Base-by-base conservation (phyloP, 331 rosid species). In the Malus hybrid region DNA sequence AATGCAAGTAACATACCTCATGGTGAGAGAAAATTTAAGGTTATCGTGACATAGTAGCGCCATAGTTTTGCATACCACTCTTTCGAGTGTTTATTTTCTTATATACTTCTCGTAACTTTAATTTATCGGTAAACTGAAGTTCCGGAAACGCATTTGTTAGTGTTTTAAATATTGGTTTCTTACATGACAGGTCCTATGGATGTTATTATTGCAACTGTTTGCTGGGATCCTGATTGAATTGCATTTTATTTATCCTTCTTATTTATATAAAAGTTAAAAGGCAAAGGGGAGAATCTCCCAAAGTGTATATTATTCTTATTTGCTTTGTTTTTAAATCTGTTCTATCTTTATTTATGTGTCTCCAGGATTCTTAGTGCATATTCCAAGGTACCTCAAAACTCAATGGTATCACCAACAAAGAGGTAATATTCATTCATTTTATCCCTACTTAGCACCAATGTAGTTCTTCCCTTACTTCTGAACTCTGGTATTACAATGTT, bases 301-400 rank as follows among this genome's bases (percentile, higher is more conserved):
- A 18, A 59, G 5, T 39, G 7, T 63, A 13, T 42, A 5, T n/a
- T 36, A 67, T 19, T 12, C 18, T 61, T 39, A 10, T 13, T 46
- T 67, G 12, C 46, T 20, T 67, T 36, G 29, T 67, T 62, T 62
- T 27, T 29, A n/a, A 74, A 44, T 44, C 27, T 2, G 19, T 62
- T 62, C 11, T 24, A 27, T 59, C 68, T 24, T 6, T 39, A 48
- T 61, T 55, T 16, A 24, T 31, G 5, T 0, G 18, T 24, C n/a
- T 74, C 31, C 63, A 94, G 99, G 87, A 91, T 90, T 80, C 92
- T 94, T 56, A 79, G 77, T 86, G 92, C 93, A 19, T 87, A 87
- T 82, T 82, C 95, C 62, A 94, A 90, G 91, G 80, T 86, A 73
- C 88, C 93, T 85, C 78, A 86, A 70, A 82, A 80, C 76, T 79